Evolutionary conservation across 2,329 filamentous ascomycete species (phyloP), one percentile per base, ranked within the genome.

Genomic region (Leptographium wingfieldii): DNA sequence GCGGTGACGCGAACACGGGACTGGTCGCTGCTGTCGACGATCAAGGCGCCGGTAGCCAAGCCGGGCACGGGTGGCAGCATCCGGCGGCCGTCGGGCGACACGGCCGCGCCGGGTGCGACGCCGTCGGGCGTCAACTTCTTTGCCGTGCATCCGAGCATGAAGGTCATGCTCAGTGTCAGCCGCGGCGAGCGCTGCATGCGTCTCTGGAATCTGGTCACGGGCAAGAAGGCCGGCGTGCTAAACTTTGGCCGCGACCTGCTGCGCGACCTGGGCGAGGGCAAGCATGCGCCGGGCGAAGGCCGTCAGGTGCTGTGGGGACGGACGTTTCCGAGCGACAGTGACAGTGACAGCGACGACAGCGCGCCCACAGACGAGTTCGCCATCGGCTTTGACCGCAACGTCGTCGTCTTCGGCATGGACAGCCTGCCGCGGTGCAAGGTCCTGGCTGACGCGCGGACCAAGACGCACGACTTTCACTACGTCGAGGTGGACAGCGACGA

Each of bases 181-280:
- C 90, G 87, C 67, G 91, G 91, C 65, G 94, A 99, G 75, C 85
- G 84, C 65, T 90, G 86, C 68, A 95, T 99, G 88, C 79, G 94
- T 64, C 73, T 97, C 65, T 99, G 94, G 94, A 97, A 99, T 69
- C 72, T 99, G 64, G 91, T 97, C 65, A 97, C 92, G 3, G 94
- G 92, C 19, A 95, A 92, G 76, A 96, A 96, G 75, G 92, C 92
- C 0, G 90, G 92, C 35, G 92, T 96, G 58, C 75, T 99, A 66
- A 94, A 89, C 70, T 97, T 97, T 71, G 82, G 81, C 65, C 80
- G 82, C 60, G 82, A 86, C 0, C 79, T 94, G 67, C 76, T 97
- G 58, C 77, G 82, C 53, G 84, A 88, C 66, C 82, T 88, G 12
- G 90, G 89, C 54, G 90, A 96, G 74, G 61, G 57, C 38, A 82